Conservation (phyloP, 176 grass and related monocot genomes). For the Guadua angustifolia region DNA sequence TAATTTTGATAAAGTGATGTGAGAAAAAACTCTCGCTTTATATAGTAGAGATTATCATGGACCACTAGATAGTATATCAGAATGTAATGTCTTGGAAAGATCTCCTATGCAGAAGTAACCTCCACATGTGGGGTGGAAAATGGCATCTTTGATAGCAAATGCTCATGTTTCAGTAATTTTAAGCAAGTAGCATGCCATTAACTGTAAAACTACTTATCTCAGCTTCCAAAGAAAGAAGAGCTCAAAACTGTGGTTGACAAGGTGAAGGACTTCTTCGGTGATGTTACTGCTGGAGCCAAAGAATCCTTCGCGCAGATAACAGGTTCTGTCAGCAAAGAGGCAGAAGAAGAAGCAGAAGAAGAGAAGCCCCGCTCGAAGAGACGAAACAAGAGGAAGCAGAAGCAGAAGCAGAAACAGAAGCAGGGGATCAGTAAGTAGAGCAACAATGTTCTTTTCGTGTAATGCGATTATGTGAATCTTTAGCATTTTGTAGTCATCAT, state of each 20-base stretch:
- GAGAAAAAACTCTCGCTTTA: too few relatives aligned
- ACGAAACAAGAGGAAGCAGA: constrained; percentile 50
- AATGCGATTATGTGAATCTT: background rate
- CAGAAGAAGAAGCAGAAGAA: constrained; percentile 58
- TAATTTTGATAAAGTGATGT: too few relatives aligned
- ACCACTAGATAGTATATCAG: background rate
- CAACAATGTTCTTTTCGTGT: background rate
- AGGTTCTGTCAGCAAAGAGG: constrained; percentile 57
- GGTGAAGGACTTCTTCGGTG: constrained; percentile 86
- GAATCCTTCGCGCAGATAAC: constrained; percentile 96
- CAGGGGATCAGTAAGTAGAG: constrained; percentile 54
- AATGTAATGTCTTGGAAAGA: constrained; percentile 1
- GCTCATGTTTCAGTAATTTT: background rate
- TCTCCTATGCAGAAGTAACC: background rate
- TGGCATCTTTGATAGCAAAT: background rate
- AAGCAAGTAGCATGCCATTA: background rate
- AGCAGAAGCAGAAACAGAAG: constrained; percentile 48
- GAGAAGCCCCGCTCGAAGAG: constrained; percentile 44
- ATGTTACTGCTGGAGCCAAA: constrained; percentile 72
- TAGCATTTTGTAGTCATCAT: background rate
- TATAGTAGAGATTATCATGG: too few relatives aligned
- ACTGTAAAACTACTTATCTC: constrained; percentile 40
- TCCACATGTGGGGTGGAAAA: background rate
- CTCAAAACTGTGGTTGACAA: constrained; percentile 89
- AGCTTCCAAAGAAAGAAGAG: constrained; percentile 92